Conservation (phyloP, 2,329 filamentous ascomycete species). For the Penicillium sp. region DNA sequence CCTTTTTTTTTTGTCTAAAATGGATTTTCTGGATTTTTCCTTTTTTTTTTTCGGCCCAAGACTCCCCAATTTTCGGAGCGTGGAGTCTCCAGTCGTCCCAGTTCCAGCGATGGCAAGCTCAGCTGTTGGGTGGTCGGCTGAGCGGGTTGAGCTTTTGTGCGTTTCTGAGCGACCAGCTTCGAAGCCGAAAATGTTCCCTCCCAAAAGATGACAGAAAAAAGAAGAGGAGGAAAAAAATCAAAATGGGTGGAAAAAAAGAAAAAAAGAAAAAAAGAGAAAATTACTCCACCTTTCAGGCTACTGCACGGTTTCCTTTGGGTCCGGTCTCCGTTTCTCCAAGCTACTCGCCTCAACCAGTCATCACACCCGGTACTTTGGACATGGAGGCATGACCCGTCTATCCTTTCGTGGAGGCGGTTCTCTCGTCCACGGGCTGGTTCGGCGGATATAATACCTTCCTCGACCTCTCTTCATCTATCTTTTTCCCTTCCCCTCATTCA, state of each 20-base stretch:
- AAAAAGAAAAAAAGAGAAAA: too few relatives aligned
- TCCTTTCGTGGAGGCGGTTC: background rate
- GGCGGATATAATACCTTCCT: conserved; percentile 17
- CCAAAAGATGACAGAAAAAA: background rate
- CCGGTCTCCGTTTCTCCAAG: too few relatives aligned
- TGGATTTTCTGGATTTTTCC: conserved; percentile 4
- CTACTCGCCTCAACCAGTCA: too few relatives aligned
- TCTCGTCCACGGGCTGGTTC: background rate
- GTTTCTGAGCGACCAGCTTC: background rate
- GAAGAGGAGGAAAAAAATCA: background rate
- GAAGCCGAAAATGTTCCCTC: background rate
- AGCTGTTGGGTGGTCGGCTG: background rate
- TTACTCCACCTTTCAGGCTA: too few relatives aligned
- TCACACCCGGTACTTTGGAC: too few relatives aligned
- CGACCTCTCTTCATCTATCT: conserved; percentile 3
- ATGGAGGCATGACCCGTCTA: background rate
- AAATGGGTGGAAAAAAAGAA: background rate
- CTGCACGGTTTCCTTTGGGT: too few relatives aligned
- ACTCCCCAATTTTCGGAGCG: too few relatives aligned
- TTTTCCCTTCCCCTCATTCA: conserved; percentile 2
- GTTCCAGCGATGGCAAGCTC: background rate
- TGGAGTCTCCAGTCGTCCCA: too few relatives aligned
- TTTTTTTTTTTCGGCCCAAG: conserved; percentile 14
- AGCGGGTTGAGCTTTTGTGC: background rate
- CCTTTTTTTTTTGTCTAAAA: conserved; percentile 5